These are phyloP conservation scores for Neofusicoccum sp. DNA, from an alignment of 2,329 filamentous ascomycete genomes.

Conservation along the genomic window DNA sequence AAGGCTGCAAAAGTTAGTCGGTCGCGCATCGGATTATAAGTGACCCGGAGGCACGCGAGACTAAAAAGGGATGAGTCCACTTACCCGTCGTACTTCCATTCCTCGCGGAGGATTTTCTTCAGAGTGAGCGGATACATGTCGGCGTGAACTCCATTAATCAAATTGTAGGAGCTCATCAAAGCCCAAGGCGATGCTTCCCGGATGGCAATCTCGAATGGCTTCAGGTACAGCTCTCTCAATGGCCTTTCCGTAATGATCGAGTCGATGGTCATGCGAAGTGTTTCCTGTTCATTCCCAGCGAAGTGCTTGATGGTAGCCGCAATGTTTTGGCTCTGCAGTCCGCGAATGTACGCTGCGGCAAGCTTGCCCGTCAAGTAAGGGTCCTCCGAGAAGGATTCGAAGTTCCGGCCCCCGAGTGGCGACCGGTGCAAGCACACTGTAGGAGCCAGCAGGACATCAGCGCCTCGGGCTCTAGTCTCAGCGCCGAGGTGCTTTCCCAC, in stretches of 20 bases:
- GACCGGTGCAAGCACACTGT: constrained; percentile 81
- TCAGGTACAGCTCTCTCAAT: constrained; percentile 69
- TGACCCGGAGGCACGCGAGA: background rate
- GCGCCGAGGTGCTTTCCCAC: constrained; percentile 69
- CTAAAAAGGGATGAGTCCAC: background rate
- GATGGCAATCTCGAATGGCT: constrained; percentile 71
- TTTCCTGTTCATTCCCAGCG: constrained; percentile 72
- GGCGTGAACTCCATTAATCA: constrained; percentile 59
- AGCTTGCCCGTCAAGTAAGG: constrained; percentile 73
- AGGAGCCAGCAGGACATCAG: constrained; percentile 70
- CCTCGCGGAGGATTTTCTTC: constrained; percentile 41
- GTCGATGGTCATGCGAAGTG: constrained; percentile 63
- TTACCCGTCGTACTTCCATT: constrained; percentile 40
- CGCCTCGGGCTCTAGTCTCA: constrained; percentile 70
- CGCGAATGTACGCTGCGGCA: constrained; percentile 69
- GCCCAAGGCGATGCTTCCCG: constrained; percentile 66
- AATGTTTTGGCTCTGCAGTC: constrained; percentile 70
- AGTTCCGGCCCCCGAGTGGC: constrained; percentile 79
- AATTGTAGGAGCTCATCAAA: constrained; percentile 67
- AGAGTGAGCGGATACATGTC: constrained; percentile 42
- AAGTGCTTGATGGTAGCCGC: constrained; percentile 79
- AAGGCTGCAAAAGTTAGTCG: constrained; percentile 26
- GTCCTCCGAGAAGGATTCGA: constrained; percentile 84
- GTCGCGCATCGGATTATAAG: too few species aligned
- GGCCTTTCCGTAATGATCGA: constrained; percentile 64